These are phyloP conservation scores for Vigna reflexopilosa DNA, from an alignment of 306 rosid genomes.

Conservation along the genomic window DNA sequence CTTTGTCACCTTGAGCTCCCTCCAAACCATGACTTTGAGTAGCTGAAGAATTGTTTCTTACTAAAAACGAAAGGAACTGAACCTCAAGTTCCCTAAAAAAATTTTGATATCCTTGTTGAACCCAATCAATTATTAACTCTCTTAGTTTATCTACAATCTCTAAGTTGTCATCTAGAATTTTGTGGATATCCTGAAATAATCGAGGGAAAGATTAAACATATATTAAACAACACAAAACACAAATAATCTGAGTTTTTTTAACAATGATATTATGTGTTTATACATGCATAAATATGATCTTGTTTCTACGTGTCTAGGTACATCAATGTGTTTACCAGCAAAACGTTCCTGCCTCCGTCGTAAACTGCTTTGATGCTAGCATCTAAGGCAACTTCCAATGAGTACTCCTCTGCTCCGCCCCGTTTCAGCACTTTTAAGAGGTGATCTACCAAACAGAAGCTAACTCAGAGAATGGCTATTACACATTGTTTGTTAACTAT, in stretches of 20 bases:
- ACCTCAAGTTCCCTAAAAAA: slow-evolving; percentile 76
- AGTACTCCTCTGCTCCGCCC: slow-evolving; percentile 57
- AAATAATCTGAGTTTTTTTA: neutral
- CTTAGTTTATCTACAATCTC: slow-evolving; percentile 67
- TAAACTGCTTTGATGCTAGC: slow-evolving; percentile 70
- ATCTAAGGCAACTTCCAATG: slow-evolving; percentile 71
- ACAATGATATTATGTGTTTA: neutral
- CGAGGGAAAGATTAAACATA: slow-evolving; percentile 18
- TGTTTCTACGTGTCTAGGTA: slow-evolving; percentile 23
- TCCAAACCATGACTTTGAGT: slow-evolving; percentile 63
- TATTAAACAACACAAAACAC: slow-evolving; percentile 33
- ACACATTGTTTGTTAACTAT: neutral
- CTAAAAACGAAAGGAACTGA: slow-evolving; percentile 68
- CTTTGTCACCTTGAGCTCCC: slow-evolving; percentile 69
- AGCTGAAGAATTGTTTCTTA: slow-evolving; percentile 57
- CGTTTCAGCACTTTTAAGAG: slow-evolving; percentile 67
- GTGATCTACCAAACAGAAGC: slow-evolving; percentile 62
- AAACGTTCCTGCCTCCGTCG: slow-evolving; percentile 73
- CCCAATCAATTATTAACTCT: slow-evolving; percentile 71
- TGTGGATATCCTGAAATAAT: slow-evolving; percentile 73
- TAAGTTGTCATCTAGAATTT: slow-evolving; percentile 69
- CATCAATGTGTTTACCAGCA: slow-evolving; percentile 61
- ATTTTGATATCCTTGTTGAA: slow-evolving; percentile 89
- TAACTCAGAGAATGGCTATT: slow-evolving; percentile 36
- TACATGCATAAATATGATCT: neutral